A percentile compares a stretch with the other conserved stretches of the same genome.
These are phyloP conservation scores for Yarrowia alimentaria DNA, from an alignment of 805 yeast species.

Conservation along the genomic window DNA sequence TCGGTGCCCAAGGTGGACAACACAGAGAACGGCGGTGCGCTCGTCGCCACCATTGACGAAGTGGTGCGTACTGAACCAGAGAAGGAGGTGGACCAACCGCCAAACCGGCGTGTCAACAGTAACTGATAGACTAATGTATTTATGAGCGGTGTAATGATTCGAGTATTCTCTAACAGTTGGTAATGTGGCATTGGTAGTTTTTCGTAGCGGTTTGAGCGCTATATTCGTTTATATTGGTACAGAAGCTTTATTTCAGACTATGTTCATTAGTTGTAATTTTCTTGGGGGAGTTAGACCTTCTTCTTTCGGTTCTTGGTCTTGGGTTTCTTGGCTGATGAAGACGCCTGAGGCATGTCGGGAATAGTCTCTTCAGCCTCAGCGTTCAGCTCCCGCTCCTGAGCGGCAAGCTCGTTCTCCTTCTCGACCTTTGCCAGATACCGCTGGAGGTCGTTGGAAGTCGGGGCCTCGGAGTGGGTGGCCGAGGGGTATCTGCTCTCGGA, in stretches of 20 bases:
- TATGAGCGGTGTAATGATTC: conserved; percentile 11
- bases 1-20: conserved; percentile 21
- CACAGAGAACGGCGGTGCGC: conserved; percentile 14
- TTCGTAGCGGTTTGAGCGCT: too few relatives aligned
- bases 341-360: neutral
- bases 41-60: conserved; percentile 18
- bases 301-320: conserved; percentile 10
- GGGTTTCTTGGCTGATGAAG: neutral
- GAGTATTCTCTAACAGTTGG: too few relatives aligned
- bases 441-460: conserved; percentile 24
- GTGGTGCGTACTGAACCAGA: neutral
- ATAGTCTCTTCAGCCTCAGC: neutral
- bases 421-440: conserved; percentile 20
- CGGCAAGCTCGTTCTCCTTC: conserved; percentile 5
- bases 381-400: neutral
- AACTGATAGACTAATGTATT: conserved; percentile 25
- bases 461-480: conserved; percentile 20
- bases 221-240: too few relatives aligned
- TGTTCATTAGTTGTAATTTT: too few relatives aligned
- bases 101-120: conserved; percentile 25
- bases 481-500: conserved; percentile 23
- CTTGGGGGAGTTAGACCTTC: neutral
- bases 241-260: too few relatives aligned
- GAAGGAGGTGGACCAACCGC: conserved; percentile 10
- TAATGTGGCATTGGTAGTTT: too few relatives aligned